Evolutionary conservation across 352 stramenopile genomes (phyloP).

Genomic region (Aphanomyces invadans): DNA sequence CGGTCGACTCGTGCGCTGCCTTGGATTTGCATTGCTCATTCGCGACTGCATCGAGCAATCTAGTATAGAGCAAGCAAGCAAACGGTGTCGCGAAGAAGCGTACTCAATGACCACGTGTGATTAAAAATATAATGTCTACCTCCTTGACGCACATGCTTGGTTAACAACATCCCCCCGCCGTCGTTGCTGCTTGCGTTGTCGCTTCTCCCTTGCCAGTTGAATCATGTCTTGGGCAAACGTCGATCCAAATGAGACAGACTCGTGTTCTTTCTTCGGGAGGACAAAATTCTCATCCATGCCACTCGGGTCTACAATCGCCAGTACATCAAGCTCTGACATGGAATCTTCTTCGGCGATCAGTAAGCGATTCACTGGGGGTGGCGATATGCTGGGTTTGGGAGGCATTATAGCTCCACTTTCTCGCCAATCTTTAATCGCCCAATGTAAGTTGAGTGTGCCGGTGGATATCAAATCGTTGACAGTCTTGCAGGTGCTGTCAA

Average conservation of each 20-base stretch:
- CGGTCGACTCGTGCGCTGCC: too few species aligned
- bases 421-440: neutral
- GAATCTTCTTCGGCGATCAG: neutral
- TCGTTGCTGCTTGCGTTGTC: constrained; percentile 1
- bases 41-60: too few species aligned
- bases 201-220: constrained; percentile 16
- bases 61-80: too few species aligned
- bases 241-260: neutral
- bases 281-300: neutral
- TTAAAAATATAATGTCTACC: constrained; percentile 15
- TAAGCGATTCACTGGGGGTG: neutral
- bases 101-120: neutral
- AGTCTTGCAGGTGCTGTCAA: neutral
- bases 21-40: too few species aligned
- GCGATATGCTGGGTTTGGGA: neutral
- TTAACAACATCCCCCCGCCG: neutral
- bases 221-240: constrained; percentile 17
- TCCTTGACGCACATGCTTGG: constrained; percentile 15
- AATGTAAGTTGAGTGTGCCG: neutral
- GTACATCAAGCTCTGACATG: neutral
- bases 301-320: constrained; percentile 1
- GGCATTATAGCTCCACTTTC: neutral
- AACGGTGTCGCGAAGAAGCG: neutral
- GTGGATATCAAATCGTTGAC: neutral
- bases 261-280: neutral